A percentile compares a stretch with the other conserved stretches of the same genome.
Evolutionary conservation across 1,284 basidiomycete genomes (phyloP).

Genomic region (Rhizopogon parksii): DNA sequence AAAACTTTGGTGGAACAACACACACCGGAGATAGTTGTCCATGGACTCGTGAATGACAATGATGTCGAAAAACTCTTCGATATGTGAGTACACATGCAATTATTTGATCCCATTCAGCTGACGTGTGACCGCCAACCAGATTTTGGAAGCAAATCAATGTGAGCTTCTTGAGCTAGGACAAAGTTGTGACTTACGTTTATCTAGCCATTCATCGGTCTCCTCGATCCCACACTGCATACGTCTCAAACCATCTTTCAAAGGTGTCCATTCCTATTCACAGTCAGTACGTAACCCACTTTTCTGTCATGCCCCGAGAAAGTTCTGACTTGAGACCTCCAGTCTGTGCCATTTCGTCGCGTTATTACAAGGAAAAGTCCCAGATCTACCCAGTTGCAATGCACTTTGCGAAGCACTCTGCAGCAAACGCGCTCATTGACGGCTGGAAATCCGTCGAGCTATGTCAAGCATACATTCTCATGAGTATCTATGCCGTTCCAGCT

Average conservation of each 20-base stretch:
- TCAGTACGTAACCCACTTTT: conserved; percentile 44
- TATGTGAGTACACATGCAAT: conserved; percentile 48
- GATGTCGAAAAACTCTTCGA: conserved; percentile 81
- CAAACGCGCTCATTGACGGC: conserved; percentile 71
- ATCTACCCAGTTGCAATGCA: conserved; percentile 84
- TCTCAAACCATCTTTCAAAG: conserved; percentile 66
- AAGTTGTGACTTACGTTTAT: conserved; percentile 5
- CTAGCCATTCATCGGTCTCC: conserved; percentile 66
- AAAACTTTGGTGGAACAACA: conserved; percentile 73
- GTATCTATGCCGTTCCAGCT: conserved; percentile 71
- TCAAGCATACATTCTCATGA: conserved; percentile 68
- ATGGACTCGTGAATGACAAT: conserved; percentile 70
- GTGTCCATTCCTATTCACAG: conserved; percentile 78
- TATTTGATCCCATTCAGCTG: not conserved
- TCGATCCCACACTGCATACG: conserved; percentile 70
- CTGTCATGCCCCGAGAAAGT: not conserved
- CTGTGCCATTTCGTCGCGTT: conserved; percentile 71
- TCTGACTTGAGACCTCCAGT: conserved; percentile 36
- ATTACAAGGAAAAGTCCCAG: conserved; percentile 68
- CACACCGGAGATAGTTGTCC: conserved; percentile 76
- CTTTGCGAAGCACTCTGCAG: conserved; percentile 75
- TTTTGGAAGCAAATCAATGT: conserved; percentile 70
- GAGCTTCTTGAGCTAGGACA: conserved; percentile 17
- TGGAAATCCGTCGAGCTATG: conserved; percentile 65
- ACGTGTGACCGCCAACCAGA: conserved; percentile 26